Conservation (phyloP, 1,139 yeast genomes). For the Nakaseomyces delphensis region DNA sequence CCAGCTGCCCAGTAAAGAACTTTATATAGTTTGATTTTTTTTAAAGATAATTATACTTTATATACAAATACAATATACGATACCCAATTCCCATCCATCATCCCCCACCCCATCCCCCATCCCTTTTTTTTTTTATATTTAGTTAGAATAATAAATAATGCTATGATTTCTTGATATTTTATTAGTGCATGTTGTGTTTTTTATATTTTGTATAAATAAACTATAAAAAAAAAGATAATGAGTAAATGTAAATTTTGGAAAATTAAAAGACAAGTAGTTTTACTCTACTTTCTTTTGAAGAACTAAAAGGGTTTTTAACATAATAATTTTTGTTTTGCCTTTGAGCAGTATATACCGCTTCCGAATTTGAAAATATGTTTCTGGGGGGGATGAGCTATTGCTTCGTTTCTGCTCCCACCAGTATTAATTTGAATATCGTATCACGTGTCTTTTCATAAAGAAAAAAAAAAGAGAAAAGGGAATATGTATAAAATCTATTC, state of each 20-base stretch:
- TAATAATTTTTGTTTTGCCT: background rate
- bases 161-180: background rate
- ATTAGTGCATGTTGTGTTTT: background rate
- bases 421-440: slow-evolving; percentile 3
- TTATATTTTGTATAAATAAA: background rate
- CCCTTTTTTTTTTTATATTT: too few relatives aligned
- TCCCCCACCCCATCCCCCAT: too few relatives aligned
- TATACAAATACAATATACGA: too few relatives aligned
- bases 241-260: background rate
- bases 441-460: background rate
- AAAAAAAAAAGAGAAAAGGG: background rate
- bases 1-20: slow-evolving; percentile 26
- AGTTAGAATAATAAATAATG: background rate
- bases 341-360: background rate
- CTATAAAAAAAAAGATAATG: background rate
- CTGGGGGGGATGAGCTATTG: too few relatives aligned
- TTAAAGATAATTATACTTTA: background rate
- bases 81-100: too few relatives aligned
- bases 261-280: too few relatives aligned
- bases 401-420: too few relatives aligned
- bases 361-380: background rate
- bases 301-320: too few relatives aligned
- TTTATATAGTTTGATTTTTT: background rate
- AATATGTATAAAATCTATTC: background rate
- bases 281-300: too few relatives aligned